A percentile compares a stretch with the other conserved stretches of the same genome.
Conservation (phyloP, 495 filamentous ascomycete genomes). For the Neurospora hispaniola region DNA sequence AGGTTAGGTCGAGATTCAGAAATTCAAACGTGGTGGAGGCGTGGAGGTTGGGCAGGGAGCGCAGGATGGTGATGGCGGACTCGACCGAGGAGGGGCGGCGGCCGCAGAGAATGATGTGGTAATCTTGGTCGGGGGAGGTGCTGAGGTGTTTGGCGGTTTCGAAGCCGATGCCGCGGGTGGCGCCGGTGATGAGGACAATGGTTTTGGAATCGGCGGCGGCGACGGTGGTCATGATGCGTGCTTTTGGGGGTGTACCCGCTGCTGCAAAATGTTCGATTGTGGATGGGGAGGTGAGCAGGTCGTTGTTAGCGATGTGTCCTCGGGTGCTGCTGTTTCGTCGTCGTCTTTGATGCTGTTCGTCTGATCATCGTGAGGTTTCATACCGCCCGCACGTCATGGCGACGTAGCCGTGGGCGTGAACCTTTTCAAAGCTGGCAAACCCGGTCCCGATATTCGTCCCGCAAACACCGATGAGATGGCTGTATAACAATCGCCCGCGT, state of each 20-base stretch:
- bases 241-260: not conserved
- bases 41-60: not conserved
- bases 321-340: not conserved
- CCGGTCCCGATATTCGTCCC: not conserved
- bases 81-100: conserved; percentile 14
- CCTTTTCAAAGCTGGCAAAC: not conserved
- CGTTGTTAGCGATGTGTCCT: not conserved
- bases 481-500: not conserved
- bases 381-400: not conserved
- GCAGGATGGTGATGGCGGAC: conserved; percentile 11
- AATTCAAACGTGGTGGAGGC: conserved; percentile 6
- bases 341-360: not conserved
- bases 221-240: conserved; percentile 5
- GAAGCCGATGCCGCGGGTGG: conserved; percentile 40
- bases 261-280: not conserved
- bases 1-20: conserved; percentile 35
- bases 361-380: not conserved
- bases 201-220: not conserved
- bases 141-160: conserved; percentile 31
- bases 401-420: not conserved
- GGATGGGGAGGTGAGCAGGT: not conserved
- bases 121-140: conserved; percentile 16
- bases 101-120: conserved; percentile 30
- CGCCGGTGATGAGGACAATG: conserved; percentile 37
- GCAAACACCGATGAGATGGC: not conserved